Base-by-base conservation (phyloP, 2,329 filamentous ascomycete species). In the Neoarthrinium moseri region DNA sequence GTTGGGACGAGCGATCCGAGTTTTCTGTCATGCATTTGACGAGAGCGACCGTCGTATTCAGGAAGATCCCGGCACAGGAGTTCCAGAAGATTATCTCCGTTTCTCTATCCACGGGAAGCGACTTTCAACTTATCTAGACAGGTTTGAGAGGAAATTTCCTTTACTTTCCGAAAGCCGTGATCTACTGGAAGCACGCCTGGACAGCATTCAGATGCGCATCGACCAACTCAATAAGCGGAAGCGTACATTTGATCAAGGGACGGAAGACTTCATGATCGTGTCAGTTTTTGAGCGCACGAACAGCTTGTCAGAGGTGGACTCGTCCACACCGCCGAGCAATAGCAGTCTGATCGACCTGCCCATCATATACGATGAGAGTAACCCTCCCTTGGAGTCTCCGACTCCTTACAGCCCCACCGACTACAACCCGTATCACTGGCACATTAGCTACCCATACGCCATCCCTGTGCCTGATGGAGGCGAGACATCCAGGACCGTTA, bases 271-370 rank as follows among this genome's bases (percentile, higher is more conserved):
- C 5, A 58, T 61, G 23, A 63, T 69, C 23, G 56, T 64, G 1
- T 78, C 74, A 0, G 73, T 80, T 1, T 80, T 80, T 46, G 75
- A 80, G 49, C 66, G 72, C 17, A 67, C 69, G 4, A 75, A 70
- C 49, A 75, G 69, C 47, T 59, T 71, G 6, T 78, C 75, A 1
- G 73, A 76, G 47, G 67, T 66, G 5, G 70, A 72, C 18, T 70
- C 73, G 1, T 64, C 66, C n/a, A 71, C 68, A 1, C 65, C 69
- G 2, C 58, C 62, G 5, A 67, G 64, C 46, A 61, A 63, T 23
- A 60, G 47, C 39, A 70, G 63, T 42, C 33, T 62, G 27, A 54
- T 50, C 21, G 59, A 63, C 15, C 48, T 53, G 39, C 56, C 43
- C 51, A 49, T 50, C 45, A n/a, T n/a, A n/a, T 51, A 51, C 40